Conservation (phyloP, 2,329 filamentous ascomycete genomes). For the Magnaporthiopsis rhizophila region DNA sequence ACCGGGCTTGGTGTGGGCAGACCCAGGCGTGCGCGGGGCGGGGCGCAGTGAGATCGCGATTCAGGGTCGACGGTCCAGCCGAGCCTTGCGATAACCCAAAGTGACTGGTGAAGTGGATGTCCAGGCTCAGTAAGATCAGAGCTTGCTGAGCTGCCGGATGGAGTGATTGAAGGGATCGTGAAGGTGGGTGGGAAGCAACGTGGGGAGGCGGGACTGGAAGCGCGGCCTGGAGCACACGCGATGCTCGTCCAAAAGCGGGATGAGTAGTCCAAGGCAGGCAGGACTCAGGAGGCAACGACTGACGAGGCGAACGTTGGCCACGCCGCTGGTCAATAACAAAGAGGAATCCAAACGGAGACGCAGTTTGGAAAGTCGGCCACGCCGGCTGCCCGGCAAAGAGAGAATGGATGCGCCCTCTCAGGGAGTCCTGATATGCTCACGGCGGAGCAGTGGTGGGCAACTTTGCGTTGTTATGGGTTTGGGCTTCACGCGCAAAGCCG, state of each 20-base stretch:
- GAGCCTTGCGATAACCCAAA: not conserved
- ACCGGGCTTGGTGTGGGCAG: not conserved
- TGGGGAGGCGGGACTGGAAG: not conserved
- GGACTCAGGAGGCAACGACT: not conserved
- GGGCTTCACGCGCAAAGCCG: not conserved
- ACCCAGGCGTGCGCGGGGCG: too few relatives aligned
- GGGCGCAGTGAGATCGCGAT: not conserved
- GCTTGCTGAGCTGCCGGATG: conserved; percentile 4
- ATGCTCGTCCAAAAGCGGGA: not conserved
- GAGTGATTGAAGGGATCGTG: not conserved
- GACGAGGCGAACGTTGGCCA: conserved; percentile 2
- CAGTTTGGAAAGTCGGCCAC: not conserved
- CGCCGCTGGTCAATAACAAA: not conserved
- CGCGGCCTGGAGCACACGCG: not conserved
- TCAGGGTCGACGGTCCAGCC: not conserved
- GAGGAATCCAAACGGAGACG: not conserved
- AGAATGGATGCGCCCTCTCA: not conserved
- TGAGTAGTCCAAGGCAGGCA: not conserved
- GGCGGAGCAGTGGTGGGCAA: not conserved
- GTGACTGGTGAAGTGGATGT: not conserved
- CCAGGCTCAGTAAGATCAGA: conserved; percentile 2
- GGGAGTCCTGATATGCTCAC: not conserved
- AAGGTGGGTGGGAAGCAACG: not conserved
- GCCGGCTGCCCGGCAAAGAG: not conserved
- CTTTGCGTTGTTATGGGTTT: not conserved